Evolutionary conservation across 1,139 yeast species (phyloP), one percentile per base, ranked within the genome.

Genomic region (Protomyces pachydermus): DNA sequence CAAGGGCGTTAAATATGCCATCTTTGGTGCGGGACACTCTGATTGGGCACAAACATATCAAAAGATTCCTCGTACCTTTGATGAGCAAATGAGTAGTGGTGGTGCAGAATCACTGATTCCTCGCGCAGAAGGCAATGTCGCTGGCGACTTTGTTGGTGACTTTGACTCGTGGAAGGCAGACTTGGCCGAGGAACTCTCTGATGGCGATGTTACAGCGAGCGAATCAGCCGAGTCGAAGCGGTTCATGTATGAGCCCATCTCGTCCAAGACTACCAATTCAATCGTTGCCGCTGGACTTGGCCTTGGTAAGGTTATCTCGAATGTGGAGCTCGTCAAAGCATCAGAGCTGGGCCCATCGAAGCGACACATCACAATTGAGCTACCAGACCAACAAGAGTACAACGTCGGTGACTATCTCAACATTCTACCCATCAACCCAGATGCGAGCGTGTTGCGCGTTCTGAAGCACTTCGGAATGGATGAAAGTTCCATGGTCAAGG

Each of bases 11-110:
- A 35, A 42, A 38, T 61, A 55, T 38, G 61, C 56, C 20, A 52
- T 61, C 56, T 61, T 61, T 56, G 65, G 65, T 20, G 60, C 61
- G 10, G 65, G 65, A 12, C 65, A 61, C 46, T 60, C 55, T 38
- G 65, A 61, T 42, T 61, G 65, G 65, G 60, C 42, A 16, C 61
- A 61, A 35, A 53, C 61, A 20, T 55, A 48, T 28, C 58, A 55
- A 54, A 60, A 56, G 35, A 52, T 61, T 32, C 65, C 65, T 23
- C 54, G 60, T 14, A 54, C 38, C 12, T 55, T 61, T 39, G 65
- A 61, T 51, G 39, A 46, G 51, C 23, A 28, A 35, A 16, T 61
- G 61, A 56, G 38, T n/a, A 42, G 37, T 5, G 45, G 39, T 12
- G 65, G 65, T 20, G 65, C 61, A 16, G 56, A 50, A 34, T 37